phyloP scores from a whole-genome alignment of 1,139 yeast species.

The Geotrichum restrictum region DNA sequence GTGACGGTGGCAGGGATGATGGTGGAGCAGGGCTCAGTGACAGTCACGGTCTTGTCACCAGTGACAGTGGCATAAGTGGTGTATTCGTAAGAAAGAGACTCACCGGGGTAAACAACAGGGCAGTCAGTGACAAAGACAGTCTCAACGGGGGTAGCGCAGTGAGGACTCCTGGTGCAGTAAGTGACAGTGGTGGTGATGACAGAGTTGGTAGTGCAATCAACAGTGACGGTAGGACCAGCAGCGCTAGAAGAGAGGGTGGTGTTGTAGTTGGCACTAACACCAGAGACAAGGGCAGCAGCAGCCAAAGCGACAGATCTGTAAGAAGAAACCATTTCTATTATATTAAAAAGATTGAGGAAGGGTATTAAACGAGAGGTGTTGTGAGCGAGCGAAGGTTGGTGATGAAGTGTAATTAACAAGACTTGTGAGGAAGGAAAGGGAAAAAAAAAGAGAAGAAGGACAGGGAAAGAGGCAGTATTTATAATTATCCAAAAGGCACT shows the following conservation, averaged over 20 bases:
- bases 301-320: conserved; percentile 7
- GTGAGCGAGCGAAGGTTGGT: not conserved
- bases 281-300: conserved; percentile 3
- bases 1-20: conserved; percentile 11
- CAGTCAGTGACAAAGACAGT: conserved; percentile 17
- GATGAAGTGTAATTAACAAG: not conserved
- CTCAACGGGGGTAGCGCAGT: conserved; percentile 11
- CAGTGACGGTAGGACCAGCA: conserved; percentile 1
- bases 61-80: conserved; percentile 15
- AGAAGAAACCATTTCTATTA: conserved; percentile 6
- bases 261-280: not conserved
- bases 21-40: conserved; percentile 20
- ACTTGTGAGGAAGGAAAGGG: not conserved
- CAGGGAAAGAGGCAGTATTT: not conserved
- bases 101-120: conserved; percentile 16
- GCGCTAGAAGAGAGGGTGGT: not conserved
- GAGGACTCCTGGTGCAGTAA: conserved; percentile 11
- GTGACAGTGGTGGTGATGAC: conserved; percentile 19
- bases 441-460: not conserved
- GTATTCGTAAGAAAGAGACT: conserved; percentile 7
- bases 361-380: not conserved
- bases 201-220: conserved; percentile 1
- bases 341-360: not conserved
- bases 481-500: not conserved
- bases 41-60: conserved; percentile 17